Conservation (phyloP, 192 early-diverging fungal species). For the Backusella tarrabulga region DNA sequence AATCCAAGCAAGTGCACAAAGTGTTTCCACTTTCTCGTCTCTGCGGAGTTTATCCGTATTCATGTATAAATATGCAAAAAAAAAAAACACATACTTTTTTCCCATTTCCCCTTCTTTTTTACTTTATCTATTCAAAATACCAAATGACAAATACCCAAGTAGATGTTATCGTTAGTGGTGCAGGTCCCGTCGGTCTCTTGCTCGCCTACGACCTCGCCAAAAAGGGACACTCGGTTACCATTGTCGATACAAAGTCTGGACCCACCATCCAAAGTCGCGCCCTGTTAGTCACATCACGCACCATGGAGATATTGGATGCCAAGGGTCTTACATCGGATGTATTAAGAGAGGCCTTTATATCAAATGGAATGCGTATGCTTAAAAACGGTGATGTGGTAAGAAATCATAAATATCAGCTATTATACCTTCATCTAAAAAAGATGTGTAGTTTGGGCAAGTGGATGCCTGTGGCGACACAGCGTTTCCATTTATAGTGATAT, state of each 20-base stretch:
- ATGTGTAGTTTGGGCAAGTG: not conserved
- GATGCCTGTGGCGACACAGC: conserved; percentile 11
- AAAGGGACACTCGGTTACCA: conserved; percentile 8
- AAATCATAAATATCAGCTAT: too few species aligned
- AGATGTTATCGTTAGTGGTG: conserved; percentile 20
- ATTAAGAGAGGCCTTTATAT: not conserved
- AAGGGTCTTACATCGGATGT: not conserved
- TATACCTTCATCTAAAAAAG: not conserved
- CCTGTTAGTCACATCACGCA: conserved; percentile 5
- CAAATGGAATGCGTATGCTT: not conserved
- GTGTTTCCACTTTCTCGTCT: not conserved
- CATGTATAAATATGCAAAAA: not conserved
- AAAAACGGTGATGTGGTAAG: not conserved
- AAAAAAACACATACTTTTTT: not conserved
- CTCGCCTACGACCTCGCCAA: conserved; percentile 17
- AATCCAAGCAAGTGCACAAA: not conserved
- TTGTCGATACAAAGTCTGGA: conserved; percentile 7
- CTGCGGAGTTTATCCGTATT: not conserved
- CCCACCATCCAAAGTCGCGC: conserved; percentile 20
- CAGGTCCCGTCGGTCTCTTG: conserved; percentile 19
- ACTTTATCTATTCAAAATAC: not conserved
- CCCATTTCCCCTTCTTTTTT: not conserved
- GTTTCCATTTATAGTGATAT: conserved; percentile 12
- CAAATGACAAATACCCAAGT: not conserved
- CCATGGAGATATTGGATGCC: conserved; percentile 12